Conservation (phyloP, 371 early-diverging fungal genomes). For the Rhizopus microsporus region DNA sequence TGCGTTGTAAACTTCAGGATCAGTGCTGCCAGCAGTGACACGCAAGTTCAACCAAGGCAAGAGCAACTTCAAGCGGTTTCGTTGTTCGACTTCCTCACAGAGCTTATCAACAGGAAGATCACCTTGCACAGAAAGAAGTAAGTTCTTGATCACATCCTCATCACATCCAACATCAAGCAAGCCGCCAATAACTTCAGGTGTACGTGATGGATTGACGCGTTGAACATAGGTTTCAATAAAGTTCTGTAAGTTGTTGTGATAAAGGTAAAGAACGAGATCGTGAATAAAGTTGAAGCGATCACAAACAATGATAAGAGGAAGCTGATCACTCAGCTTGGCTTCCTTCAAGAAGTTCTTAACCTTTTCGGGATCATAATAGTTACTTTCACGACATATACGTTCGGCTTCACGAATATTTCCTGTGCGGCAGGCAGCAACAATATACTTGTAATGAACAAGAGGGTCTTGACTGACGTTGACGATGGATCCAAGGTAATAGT, state of each 20-base stretch:
- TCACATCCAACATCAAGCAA: slow-evolving; percentile 97
- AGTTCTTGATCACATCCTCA: slow-evolving; percentile 87
- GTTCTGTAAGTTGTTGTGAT: slow-evolving; percentile 89
- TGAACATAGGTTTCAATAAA: slow-evolving; percentile 98
- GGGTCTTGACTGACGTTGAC: slow-evolving; percentile 94
- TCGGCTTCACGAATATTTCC: slow-evolving; percentile 98
- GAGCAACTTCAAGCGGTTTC: slow-evolving; percentile 94
- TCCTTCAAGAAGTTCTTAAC: slow-evolving; percentile 99
- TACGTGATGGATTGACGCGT: slow-evolving; percentile 93
- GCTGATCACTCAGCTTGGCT: slow-evolving; percentile 91
- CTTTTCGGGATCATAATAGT: slow-evolving; percentile 93
- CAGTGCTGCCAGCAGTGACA: slow-evolving; percentile 84
- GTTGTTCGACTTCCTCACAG: slow-evolving; percentile 92
- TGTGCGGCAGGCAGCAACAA: slow-evolving; percentile 91
- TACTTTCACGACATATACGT: slow-evolving; percentile 94
- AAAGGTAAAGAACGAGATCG: slow-evolving; percentile 93
- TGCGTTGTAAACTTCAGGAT: slow-evolving; percentile 92
- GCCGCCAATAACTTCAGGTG: slow-evolving; percentile 96
- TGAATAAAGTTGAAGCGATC: slow-evolving; percentile 97
- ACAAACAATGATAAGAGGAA: slow-evolving; percentile 97
- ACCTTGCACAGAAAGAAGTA: slow-evolving; percentile 79
- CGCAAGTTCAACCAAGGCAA: slow-evolving; percentile 91
- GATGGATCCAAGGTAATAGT: slow-evolving; percentile 92
- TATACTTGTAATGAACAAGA: slow-evolving; percentile 97
- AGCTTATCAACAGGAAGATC: slow-evolving; percentile 84